Conservation (phyloP, 768 basidiomycete genomes). For the Phaffia australis region DNA sequence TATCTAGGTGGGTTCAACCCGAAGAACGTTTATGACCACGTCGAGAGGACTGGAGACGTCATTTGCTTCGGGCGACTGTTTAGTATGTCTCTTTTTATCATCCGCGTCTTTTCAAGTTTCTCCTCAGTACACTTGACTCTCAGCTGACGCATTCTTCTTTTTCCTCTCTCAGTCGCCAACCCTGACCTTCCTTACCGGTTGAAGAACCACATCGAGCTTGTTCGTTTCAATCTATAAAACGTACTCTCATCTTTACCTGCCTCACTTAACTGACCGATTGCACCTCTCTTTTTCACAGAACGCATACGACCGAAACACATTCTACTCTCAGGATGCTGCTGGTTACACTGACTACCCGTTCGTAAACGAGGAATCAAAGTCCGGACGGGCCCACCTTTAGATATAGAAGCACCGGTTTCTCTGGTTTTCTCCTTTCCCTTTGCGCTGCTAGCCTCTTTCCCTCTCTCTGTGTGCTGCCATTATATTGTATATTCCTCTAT, state of each 20-base stretch:
- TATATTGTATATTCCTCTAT: too few species aligned
- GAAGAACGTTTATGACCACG: constrained; percentile 22
- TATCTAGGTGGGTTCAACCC: constrained; percentile 25
- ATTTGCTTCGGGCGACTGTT: constrained; percentile 28
- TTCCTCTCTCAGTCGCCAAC: constrained; percentile 14
- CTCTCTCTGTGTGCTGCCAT: too few species aligned
- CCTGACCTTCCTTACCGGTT: constrained; percentile 29
- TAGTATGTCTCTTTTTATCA: constrained; percentile 2
- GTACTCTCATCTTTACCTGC: not conserved
- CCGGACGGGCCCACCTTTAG: too few species aligned
- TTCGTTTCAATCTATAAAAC: too few species aligned
- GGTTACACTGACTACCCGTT: constrained; percentile 29
- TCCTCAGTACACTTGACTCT: too few species aligned
- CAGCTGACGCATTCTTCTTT: not conserved
- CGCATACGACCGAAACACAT: constrained; percentile 28
- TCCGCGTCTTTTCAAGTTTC: too few species aligned
- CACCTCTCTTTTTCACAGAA: constrained; percentile 16
- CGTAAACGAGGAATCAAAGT: constrained; percentile 10
- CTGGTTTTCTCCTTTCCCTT: too few species aligned
- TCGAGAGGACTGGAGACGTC: constrained; percentile 28
- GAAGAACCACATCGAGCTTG: not conserved
- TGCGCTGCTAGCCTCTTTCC: too few species aligned
- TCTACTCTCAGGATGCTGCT: constrained; percentile 21
- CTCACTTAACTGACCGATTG: not conserved
- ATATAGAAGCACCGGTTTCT: too few species aligned